Conservation (phyloP, 148 eudicot genomes). For the Rhododendron simsii region DNA sequence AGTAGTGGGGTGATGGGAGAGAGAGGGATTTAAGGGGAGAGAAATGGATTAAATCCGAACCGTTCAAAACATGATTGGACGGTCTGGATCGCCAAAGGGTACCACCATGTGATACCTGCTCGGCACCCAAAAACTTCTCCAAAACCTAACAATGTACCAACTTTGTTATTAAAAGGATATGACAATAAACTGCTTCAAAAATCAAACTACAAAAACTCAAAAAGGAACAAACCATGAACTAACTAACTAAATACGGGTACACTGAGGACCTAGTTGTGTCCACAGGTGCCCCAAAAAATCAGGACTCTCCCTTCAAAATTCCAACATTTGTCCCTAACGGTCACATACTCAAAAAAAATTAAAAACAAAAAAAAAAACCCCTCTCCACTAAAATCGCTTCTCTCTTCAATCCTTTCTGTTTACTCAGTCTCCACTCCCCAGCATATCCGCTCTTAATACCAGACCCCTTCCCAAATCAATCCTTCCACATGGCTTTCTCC, state of each 20-base stretch:
- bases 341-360: slow-evolving; percentile 29
- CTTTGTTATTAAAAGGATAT: neutral
- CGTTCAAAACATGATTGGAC: too few relatives aligned
- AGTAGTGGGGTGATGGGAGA: too few relatives aligned
- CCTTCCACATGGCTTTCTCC: neutral
- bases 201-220: neutral
- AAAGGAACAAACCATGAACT: neutral
- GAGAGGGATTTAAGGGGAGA: too few relatives aligned
- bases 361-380: slow-evolving; percentile 19
- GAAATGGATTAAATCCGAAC: too few relatives aligned
- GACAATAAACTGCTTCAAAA: neutral
- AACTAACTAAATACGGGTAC: neutral
- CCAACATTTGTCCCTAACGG: slow-evolving; percentile 25
- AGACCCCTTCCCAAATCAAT: slow-evolving; percentile 25
- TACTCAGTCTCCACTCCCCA: slow-evolving; percentile 47
- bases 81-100: too few relatives aligned
- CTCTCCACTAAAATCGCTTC: slow-evolving; percentile 27
- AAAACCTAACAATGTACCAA: neutral
- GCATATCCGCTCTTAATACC: slow-evolving; percentile 26
- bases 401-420: slow-evolving; percentile 22
- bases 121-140: too few relatives aligned
- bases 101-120: too few relatives aligned
- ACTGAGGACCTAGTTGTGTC: slow-evolving; percentile 1
- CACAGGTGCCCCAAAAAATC: slow-evolving; percentile 26
- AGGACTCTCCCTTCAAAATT: slow-evolving; percentile 20